Conservation (phyloP, 495 filamentous ascomycete species). For the Xylaria acuta region DNA sequence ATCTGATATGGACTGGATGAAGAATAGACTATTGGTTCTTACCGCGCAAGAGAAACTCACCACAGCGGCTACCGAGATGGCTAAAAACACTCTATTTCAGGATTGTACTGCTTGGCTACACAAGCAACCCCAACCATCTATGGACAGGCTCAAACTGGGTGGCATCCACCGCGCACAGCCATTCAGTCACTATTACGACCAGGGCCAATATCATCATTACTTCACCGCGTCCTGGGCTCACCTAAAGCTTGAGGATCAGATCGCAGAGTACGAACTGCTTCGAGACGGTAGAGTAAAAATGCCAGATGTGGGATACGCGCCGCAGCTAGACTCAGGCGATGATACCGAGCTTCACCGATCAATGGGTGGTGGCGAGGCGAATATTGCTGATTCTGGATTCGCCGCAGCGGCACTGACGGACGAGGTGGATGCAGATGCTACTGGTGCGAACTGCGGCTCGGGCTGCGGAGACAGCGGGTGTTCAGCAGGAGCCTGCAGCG, state of each 20-base stretch:
- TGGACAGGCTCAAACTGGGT: not conserved
- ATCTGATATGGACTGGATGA: constrained; percentile 1
- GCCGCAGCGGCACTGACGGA: not conserved
- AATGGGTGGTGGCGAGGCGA: not conserved
- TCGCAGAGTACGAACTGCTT: not conserved
- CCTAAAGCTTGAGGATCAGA: not conserved
- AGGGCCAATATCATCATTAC: not conserved
- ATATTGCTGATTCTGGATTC: not conserved
- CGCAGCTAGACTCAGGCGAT: not conserved
- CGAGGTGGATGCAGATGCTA: not conserved
- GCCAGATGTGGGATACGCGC: not conserved
- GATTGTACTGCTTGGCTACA: not conserved
- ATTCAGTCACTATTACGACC: constrained; percentile 5
- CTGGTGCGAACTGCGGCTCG: not conserved
- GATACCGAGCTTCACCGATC: not conserved
- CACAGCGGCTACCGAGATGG: constrained; percentile 8
- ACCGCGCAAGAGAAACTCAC: constrained; percentile 7
- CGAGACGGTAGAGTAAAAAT: not conserved
- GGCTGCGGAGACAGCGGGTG: not conserved
- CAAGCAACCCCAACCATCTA: not conserved
- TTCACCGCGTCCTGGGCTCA: not conserved
- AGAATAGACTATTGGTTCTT: not conserved
- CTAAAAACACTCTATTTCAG: not conserved
- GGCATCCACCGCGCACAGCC: constrained; percentile 9
- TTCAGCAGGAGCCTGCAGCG: not conserved